Base-by-base conservation (phyloP, 306 rosid species). In the Trifolium repens region DNA sequence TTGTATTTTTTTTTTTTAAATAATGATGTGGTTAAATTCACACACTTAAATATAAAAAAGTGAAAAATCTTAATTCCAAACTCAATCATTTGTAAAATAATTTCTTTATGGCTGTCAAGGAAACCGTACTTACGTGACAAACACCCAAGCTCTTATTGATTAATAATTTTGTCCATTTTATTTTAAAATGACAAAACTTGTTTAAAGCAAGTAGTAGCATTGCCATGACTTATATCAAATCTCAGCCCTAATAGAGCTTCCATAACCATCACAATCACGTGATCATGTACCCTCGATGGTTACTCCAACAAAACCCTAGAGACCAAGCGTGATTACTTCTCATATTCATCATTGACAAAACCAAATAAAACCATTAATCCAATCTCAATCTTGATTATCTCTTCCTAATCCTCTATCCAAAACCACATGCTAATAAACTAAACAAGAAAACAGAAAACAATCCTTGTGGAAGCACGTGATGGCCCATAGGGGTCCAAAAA, bases 391-490 rank as follows among this genome's bases (percentile, higher is more conserved):
- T 3, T 63, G 69, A 63, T 37, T 63, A 63, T 3, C 32, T 22
- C 27, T 53, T 80, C 61, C 77, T 72, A 84, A 79, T 71, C 84
- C 24, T 57, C 40, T 55, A 37, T 11, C 66, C 7, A 60, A 59
- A 76, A 16, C 47, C 63, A 57, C 78, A 72, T 43, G 76, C 30
- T 46, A 43, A 46, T 47, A 14, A 11, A 39, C 8, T 39, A 39
- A 7, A 39, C 9, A 7, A 39, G 8, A 7, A 16, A 37, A 2
- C n/a, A 62, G 3, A 47, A 5, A 49, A 15, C 34, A 1, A 27
- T 27, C 14, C 71, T 11, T 19, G 46, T 9, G 57, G 12, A 40
- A 64, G 79, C 82, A 72, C 69, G 80, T 73, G 80, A 75, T 39
- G 53, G 65, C 62, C 67, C 67, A 74, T 14, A 60, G 43, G 50